phyloP scores from a whole-genome alignment of 148 eudicot genomes.

The Diospyros lotus region DNA sequence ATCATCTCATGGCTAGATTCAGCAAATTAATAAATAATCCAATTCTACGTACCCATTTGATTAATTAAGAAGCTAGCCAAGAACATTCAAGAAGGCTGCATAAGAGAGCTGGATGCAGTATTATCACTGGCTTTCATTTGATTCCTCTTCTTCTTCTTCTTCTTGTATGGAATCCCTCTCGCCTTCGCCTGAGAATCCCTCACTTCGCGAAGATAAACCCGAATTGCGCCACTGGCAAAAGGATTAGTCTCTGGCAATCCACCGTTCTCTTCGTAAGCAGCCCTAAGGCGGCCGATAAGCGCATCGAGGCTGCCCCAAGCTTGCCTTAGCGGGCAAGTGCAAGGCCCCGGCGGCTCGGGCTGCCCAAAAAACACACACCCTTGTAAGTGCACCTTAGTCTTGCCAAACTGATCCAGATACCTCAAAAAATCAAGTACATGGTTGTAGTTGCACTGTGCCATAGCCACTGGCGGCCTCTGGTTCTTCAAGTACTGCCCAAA shows the following conservation, averaged over 20 bases:
- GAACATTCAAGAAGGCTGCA: conserved; percentile 29
- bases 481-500: conserved; percentile 71
- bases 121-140: conserved; percentile 29
- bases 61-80: neutral
- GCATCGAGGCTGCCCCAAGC: conserved; percentile 83
- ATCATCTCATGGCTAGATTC: too few relatives aligned
- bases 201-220: conserved; percentile 52
- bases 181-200: conserved; percentile 72
- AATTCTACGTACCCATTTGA: too few relatives aligned
- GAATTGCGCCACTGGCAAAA: conserved; percentile 53
- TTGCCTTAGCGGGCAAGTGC: conserved; percentile 57
- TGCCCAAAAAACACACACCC: conserved; percentile 63
- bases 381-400: conserved; percentile 61
- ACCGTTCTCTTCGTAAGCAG: conserved; percentile 70
- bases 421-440: conserved; percentile 61
- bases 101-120: conserved; percentile 24
- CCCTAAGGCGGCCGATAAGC: conserved; percentile 57
- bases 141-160: conserved; percentile 49
- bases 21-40: too few relatives aligned
- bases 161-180: conserved; percentile 65
- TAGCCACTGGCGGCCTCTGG: conserved; percentile 56
- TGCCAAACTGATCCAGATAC: conserved; percentile 66
- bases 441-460: conserved; percentile 52
- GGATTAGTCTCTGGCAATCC: conserved; percentile 56
- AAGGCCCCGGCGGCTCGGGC: conserved; percentile 68